These are phyloP conservation scores for Tephrocybe sp. DNA, from an alignment of 768 basidiomycete species.

Conservation along the genomic window DNA sequence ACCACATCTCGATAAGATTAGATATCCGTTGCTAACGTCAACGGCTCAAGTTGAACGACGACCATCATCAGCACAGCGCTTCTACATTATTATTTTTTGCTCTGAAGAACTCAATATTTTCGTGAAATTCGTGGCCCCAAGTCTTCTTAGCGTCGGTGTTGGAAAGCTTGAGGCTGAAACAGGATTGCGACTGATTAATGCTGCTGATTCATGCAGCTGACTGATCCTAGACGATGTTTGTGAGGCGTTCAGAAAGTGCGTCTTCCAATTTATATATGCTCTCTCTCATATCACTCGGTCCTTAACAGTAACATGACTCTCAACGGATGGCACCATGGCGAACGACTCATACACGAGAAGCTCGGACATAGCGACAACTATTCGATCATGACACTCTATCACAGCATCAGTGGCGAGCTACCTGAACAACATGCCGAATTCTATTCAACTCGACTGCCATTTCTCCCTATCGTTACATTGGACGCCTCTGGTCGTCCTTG, in stretches of 20 bases:
- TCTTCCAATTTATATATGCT: too few relatives aligned
- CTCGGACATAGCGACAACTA: slow-evolving; percentile 41
- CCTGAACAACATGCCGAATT: slow-evolving; percentile 50
- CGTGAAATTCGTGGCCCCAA: too few relatives aligned
- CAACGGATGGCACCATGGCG: slow-evolving; percentile 53
- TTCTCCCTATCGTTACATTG: slow-evolving; percentile 57
- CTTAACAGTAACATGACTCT: slow-evolving; percentile 24
- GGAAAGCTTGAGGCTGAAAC: too few relatives aligned
- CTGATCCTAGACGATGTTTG: not conserved
- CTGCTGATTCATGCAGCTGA: slow-evolving; percentile 10
- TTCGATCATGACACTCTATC: slow-evolving; percentile 32
- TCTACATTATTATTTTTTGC: too few relatives aligned
- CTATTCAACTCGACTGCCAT: slow-evolving; percentile 47
- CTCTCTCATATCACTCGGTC: not conserved
- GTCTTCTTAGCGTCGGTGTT: too few relatives aligned
- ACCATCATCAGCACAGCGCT: too few relatives aligned
- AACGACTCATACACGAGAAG: slow-evolving; percentile 48
- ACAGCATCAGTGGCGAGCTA: slow-evolving; percentile 44
- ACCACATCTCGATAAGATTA: too few relatives aligned
- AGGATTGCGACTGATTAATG: too few relatives aligned
- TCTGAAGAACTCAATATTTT: too few relatives aligned
- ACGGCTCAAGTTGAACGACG: too few relatives aligned
- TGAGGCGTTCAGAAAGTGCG: too few relatives aligned
- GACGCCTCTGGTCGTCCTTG: slow-evolving; percentile 55
- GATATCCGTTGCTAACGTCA: too few relatives aligned